Evolutionary conservation across 2,329 filamentous ascomycete genomes (phyloP), one percentile per base, ranked within the genome.

Genomic region (Cercospora janseana): DNA sequence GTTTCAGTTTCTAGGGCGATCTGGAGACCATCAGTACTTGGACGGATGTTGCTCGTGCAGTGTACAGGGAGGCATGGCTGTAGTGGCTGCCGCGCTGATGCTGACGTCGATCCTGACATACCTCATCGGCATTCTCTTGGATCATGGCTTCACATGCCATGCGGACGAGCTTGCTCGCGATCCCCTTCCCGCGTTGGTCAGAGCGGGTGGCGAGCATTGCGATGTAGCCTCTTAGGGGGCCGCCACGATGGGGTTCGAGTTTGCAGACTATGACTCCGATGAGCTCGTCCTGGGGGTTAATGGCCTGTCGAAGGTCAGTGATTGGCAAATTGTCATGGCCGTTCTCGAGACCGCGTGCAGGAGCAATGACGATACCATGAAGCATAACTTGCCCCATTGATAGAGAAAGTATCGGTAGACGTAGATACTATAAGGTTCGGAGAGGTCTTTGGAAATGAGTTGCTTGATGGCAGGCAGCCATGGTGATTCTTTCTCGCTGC

Each of bases 391-490:
- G 4, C 88, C 87, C 93, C 93, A 98, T 79, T 97, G 90, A 67
- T 94, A 95, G 13, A 98, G 76, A 64, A 98, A 98, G 70, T 98
- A 98, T 24, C 93, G 84, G 70, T 97, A 98, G 51, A 98, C 93
- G 74, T 98, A 98, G 68, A 98, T 97, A 72, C 92, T 97, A 70
- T 98, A 98, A 1, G 93, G 93, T 70, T 98, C 93, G 61, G 92
- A 97, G 42, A 98, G 79, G 67, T 97, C 93, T 64, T 92, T 95
- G 35, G 91, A 93, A 64, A 98, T 98, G 66, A 98, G 75, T 50
- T 91, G 85, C 48, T 92, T 85, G 70, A 98, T 96, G 32, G 89
- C 83, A 27, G 90, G 83, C 32, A 98, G 82, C 67, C 93, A 84
- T 49, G 75, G 72, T 45, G 79, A 76, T 65, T 86, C 83, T 58